Percentiles rank a stretch among this genome's conserved stretches.
Conservation (phyloP, 345 rosid genomes). For the Syzygium grande region DNA sequence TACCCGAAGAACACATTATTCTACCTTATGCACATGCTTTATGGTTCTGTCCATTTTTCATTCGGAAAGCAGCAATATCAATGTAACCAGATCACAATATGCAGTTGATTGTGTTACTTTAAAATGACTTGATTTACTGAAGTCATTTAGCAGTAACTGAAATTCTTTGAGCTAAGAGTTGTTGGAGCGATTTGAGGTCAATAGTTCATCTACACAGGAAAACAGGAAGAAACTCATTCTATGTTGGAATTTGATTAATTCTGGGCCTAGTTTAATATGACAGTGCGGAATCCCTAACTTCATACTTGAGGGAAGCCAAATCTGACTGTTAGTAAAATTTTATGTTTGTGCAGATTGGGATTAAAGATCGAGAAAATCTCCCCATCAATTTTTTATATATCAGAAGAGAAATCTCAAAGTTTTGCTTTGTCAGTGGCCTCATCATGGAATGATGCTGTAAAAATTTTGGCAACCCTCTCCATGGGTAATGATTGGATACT, state of each 20-base stretch:
- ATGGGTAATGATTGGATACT: constrained; percentile 71
- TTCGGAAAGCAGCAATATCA: neutral
- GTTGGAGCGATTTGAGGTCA: neutral
- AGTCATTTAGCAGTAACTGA: neutral
- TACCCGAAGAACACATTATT: neutral
- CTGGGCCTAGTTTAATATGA: neutral
- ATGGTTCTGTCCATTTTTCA: neutral
- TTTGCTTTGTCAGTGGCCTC: constrained; percentile 49
- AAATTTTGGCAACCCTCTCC: constrained; percentile 53
- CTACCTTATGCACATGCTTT: neutral
- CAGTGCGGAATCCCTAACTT: neutral
- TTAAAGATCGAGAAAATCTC: constrained; percentile 72
- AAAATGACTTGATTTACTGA: neutral
- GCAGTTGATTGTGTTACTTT: neutral
- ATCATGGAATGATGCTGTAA: constrained; percentile 52
- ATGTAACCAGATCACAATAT: neutral
- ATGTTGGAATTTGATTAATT: neutral
- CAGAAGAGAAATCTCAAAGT: constrained; percentile 46
- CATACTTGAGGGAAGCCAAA: neutral
- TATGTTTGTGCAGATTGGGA: constrained; percentile 55
- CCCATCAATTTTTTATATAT: constrained; percentile 45
- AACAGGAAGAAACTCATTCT: neutral
- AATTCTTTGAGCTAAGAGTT: neutral
- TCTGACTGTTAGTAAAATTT: neutral
- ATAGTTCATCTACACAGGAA: neutral